These are phyloP conservation scores for Malassezia sympodialis DNA, from an alignment of 1,284 basidiomycete species.

Conservation along the genomic window DNA sequence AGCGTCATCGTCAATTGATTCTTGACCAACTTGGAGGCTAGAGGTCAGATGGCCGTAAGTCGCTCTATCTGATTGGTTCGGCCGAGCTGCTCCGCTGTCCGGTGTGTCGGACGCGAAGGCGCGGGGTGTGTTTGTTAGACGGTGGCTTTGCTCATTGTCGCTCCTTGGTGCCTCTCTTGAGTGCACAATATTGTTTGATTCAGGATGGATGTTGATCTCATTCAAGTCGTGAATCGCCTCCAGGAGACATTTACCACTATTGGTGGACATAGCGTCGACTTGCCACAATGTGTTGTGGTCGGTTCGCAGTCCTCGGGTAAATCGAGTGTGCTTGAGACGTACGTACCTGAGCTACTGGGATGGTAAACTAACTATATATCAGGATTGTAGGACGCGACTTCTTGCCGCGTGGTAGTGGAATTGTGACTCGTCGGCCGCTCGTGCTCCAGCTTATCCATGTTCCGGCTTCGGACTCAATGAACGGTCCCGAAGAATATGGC, in stretches of 20 bases:
- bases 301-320: conserved; percentile 97
- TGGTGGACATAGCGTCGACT: conserved; percentile 54
- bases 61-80: too few relatives aligned
- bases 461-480: conserved; percentile 35
- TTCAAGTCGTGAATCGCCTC: conserved; percentile 87
- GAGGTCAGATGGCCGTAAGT: too few relatives aligned
- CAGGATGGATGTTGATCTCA: conserved; percentile 59
- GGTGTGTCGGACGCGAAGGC: not conserved
- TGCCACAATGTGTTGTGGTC: conserved; percentile 67
- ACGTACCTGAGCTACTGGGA: conserved; percentile 11
- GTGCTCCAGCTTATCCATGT: conserved; percentile 94
- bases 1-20: conserved; percentile 3
- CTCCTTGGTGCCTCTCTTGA: not conserved
- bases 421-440: conserved; percentile 96
- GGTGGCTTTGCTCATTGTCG: not conserved
- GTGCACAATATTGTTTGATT: not conserved
- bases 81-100: conserved; percentile 1
- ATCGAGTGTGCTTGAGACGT: conserved; percentile 87
- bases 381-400: conserved; percentile 97
- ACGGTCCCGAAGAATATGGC: conserved; percentile 63
- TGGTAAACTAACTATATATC: conserved; percentile 7
- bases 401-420: conserved; percentile 94
- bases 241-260: conserved; percentile 54
- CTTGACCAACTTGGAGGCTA: not conserved
- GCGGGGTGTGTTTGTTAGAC: not conserved